These are phyloP conservation scores for Fusarium sp. DNA, from an alignment of 2,329 filamentous ascomycete genomes.

Conservation along the genomic window DNA sequence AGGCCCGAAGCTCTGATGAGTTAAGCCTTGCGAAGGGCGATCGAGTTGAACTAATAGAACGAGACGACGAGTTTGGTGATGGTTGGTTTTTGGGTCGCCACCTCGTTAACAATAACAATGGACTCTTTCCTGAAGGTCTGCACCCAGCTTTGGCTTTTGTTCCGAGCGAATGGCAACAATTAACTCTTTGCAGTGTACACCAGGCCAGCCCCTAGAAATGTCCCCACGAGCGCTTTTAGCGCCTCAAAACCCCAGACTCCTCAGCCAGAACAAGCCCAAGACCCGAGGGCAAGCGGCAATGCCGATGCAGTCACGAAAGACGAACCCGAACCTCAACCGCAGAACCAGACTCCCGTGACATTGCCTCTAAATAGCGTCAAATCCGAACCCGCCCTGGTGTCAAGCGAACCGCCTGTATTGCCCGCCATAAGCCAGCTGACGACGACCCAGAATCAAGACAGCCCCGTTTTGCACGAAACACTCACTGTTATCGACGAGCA, in stretches of 20 bases:
- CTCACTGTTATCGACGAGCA: constrained; percentile 97
- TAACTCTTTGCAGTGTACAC: constrained; percentile 70
- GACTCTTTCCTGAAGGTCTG: constrained; percentile 87
- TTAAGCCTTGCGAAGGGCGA: constrained; percentile 89
- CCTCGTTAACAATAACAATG: constrained; percentile 79
- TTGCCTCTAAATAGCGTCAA: constrained; percentile 63
- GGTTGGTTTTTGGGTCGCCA: constrained; percentile 88
- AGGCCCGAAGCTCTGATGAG: constrained; percentile 92
- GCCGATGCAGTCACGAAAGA: constrained; percentile 47
- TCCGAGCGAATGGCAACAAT: constrained; percentile 30
- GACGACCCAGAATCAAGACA: constrained; percentile 65
- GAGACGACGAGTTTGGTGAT: constrained; percentile 90
- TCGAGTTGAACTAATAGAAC: constrained; percentile 85
- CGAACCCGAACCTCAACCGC: constrained; percentile 52
- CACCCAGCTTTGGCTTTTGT: constrained; percentile 29
- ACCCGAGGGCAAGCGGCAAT: constrained; percentile 40
- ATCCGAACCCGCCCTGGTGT: constrained; percentile 45
- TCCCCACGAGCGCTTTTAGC: constrained; percentile 51
- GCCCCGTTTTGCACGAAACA: constrained; percentile 91
- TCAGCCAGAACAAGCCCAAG: constrained; percentile 51
- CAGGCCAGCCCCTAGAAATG: constrained; percentile 67
- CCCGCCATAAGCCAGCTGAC: constrained; percentile 56
- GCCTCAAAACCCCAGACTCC: constrained; percentile 52
- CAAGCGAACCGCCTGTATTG: constrained; percentile 48
- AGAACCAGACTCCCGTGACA: constrained; percentile 58